Conservation (phyloP, 345 rosid genomes). For the Geranium brycei region DNA sequence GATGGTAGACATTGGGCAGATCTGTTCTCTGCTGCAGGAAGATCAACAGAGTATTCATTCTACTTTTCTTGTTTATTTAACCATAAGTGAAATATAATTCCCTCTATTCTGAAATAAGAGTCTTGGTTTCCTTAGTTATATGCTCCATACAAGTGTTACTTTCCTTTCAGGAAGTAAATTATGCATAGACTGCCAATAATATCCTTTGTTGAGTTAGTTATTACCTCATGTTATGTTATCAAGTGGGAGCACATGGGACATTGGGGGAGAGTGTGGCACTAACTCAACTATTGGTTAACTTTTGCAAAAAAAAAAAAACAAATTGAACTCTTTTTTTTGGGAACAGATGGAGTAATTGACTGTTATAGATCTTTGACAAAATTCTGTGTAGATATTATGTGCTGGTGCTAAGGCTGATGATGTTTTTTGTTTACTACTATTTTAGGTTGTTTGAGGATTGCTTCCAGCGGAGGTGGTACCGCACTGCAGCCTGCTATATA, state of each 20-base stretch:
- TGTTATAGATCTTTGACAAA: not conserved
- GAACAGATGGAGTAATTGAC: not conserved
- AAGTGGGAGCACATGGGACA: too few species aligned
- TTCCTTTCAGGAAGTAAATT: too few species aligned
- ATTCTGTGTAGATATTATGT: not conserved
- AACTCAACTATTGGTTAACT: too few species aligned
- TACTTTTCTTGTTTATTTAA: slow-evolving; percentile 4
- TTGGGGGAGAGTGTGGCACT: too few species aligned
- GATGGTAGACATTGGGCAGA: slow-evolving; percentile 99
- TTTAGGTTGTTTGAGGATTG: slow-evolving; percentile 90
- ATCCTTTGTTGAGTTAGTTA: too few species aligned
- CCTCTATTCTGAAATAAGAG: too few species aligned
- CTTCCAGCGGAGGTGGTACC: slow-evolving; percentile 96
- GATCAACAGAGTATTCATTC: slow-evolving; percentile 76
- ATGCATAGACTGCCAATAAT: too few species aligned
- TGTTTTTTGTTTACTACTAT: slow-evolving; percentile 9
- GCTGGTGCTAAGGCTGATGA: not conserved
- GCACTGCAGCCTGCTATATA: slow-evolving; percentile 96
- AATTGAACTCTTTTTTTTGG: too few species aligned
- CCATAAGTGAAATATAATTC: not conserved
- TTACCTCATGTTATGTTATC: too few species aligned
- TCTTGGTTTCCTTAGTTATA: too few species aligned
- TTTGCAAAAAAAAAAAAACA: too few species aligned
- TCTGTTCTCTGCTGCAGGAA: slow-evolving; percentile 88
- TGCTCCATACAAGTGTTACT: too few species aligned